These are phyloP conservation scores for Umbelopsis sp. DNA, from an alignment of 192 early-diverging fungal species.

Conservation along the genomic window DNA sequence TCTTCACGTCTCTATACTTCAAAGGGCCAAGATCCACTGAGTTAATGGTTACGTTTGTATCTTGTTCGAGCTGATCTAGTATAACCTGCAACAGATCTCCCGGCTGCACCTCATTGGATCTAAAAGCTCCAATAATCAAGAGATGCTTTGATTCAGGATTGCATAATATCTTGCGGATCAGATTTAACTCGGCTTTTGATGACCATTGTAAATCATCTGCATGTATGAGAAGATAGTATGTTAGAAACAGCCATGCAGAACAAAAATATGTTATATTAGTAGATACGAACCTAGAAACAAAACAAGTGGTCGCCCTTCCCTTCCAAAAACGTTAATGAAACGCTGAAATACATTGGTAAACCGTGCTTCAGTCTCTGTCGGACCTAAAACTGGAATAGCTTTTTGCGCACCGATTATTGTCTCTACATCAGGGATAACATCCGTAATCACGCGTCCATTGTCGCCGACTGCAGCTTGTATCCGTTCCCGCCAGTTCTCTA, in stretches of 20 bases:
- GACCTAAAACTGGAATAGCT: conserved; percentile 23
- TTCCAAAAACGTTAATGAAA: conserved; percentile 35
- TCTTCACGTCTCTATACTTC: not conserved
- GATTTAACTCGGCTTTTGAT: conserved; percentile 25
- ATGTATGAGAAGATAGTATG: not conserved
- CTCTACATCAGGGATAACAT: conserved; percentile 35
- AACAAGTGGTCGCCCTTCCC: conserved; percentile 26
- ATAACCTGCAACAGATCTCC: conserved; percentile 21
- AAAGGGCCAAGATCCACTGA: conserved; percentile 10
- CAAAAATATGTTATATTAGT: too few relatives aligned
- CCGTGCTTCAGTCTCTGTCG: conserved; percentile 27
- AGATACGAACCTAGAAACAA: conserved; percentile 27
- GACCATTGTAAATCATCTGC: conserved; percentile 42
- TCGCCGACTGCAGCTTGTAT: conserved; percentile 27
- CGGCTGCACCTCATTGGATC: conserved; percentile 33
- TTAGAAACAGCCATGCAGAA: not conserved
- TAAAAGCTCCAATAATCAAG: conserved; percentile 28
- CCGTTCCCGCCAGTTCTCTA: conserved; percentile 22
- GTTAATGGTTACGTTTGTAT: not conserved
- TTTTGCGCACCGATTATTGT: conserved; percentile 37
- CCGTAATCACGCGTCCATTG: conserved; percentile 31
- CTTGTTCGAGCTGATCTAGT: conserved; percentile 6
- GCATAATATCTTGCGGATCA: conserved; percentile 29
- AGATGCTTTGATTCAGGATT: conserved; percentile 25
- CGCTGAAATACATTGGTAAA: conserved; percentile 36